Base-by-base conservation (phyloP, 495 filamentous ascomycete genomes). In the Xylaria flabelliformis region DNA sequence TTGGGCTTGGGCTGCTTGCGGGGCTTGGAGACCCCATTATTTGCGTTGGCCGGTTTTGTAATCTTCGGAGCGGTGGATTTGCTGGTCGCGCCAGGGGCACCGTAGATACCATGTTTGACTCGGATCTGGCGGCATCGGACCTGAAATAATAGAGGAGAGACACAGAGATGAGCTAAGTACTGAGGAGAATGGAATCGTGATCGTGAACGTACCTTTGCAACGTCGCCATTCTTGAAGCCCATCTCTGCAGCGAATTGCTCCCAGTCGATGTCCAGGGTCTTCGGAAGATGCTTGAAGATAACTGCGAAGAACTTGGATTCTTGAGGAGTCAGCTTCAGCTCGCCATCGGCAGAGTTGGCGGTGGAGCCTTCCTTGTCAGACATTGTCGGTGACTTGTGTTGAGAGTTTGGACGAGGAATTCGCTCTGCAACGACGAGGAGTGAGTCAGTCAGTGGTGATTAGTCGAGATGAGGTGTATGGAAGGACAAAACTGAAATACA, bases 211-310 rank as follows among this genome's bases (percentile, higher is more conserved):
- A 78, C 77, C 56, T 72, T 78, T 26, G 77, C 77, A 29, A 75
- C 67, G 0, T 1, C 19, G 10, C 0, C 44, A n/a, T 71, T 41
- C 64, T 77, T 75, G 36, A 75, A 55, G 13, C 46, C 63, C 51
- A 74, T 64, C 15, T 77, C 73, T 1, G 46, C 19, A 19, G 75
- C 46, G 29, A 77, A 64, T 0, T 24, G 17, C 0, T 70, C 55
- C 77, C 77, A 78, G 56, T 77, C 39, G 12, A 78, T 4, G 0
- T 75, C 69, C 0, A 75, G 2, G 17, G 26, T 19, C 19, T 34
- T 70, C 15, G 77, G 75, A 51, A 78, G 67, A 4, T 72, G 64
- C 69, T 75, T 75, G 73, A 75, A 50, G 12, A 77, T 26, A 1
- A 34, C 26, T 0, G 64, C 12, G 50, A 72, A 72, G 63, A 78